Base-by-base conservation (phyloP, 192 early-diverging fungal genomes). In the Dissophora globulifera region DNA sequence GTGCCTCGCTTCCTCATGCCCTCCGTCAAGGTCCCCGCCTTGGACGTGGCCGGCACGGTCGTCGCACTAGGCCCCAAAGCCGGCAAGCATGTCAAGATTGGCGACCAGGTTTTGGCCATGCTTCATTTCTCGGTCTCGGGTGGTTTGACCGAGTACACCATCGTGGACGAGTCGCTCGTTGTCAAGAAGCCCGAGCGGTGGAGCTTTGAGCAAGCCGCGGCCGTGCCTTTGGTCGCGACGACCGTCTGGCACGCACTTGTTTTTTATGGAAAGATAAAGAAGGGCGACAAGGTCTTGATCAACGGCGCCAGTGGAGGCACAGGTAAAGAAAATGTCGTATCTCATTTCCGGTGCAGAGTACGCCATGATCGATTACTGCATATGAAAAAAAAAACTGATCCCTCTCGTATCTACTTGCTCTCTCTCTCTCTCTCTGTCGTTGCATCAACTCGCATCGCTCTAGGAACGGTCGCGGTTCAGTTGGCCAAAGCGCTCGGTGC, bases 271-370 rank as follows among this genome's bases (percentile, higher is more conserved):
- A 43, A 35, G 6, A 45, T 76, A 45, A 76, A 76, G 47, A 56
- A 55, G 20, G 63, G 63, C 0, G 52, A 76, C 38, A 86, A 81
- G 35, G 69, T 85, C 20, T 20, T 87, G 16, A 46, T 87, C 9
- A 61, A 81, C 20, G 86, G 86, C 19, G 86, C 86, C 5, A 83
- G 83, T 41, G 84, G 84, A 30, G 86, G 84, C 5, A 78, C 67
- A 29, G 65, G 67, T 66, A 75, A 59, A 41, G 1, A 35, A 8
- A 41, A 16, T 16, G 19, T 4, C 33, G 30, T 38, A 20, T 38
- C 38, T 29, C 32, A 42, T 13, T 0, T 15, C 19, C 13, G 2
- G 2, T 17, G 2, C 32, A 38, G 40, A 54, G 17, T 33, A 54
- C 32, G 33, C 22, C 33, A 54, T 22, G 27, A 15, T 9, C 43